Evolutionary conservation across 2,329 filamentous ascomycete genomes (phyloP).

Genomic region (Ophiocordyceps camponoti-leonardi): DNA sequence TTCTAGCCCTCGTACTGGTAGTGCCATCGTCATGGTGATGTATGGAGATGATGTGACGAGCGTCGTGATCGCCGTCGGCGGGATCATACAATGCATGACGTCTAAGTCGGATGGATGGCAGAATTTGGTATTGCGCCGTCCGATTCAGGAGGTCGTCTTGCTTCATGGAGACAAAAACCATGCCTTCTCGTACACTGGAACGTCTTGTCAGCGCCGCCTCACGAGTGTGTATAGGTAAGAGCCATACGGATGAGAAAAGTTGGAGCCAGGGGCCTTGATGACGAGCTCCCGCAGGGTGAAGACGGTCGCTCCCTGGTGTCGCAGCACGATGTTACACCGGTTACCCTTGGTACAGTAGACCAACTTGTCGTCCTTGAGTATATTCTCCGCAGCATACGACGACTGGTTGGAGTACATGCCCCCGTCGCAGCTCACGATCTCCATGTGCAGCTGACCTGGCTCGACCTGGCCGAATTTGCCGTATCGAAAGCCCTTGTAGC

Average conservation of each 20-base stretch:
- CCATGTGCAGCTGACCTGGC: constrained; percentile 65
- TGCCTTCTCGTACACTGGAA: constrained; percentile 66
- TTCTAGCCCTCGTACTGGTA: constrained; percentile 27
- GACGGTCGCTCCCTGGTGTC: constrained; percentile 61
- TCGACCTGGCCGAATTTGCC: constrained; percentile 79
- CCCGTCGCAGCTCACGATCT: constrained; percentile 79
- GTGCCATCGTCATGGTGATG: constrained; percentile 34
- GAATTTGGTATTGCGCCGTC: constrained; percentile 60
- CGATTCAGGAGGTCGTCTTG: constrained; percentile 56
- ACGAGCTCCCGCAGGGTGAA: constrained; percentile 76
- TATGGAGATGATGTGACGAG: constrained; percentile 28
- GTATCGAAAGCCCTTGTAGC: constrained; percentile 51
- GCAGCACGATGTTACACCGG: constrained; percentile 71
- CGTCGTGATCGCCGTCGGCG: constrained; percentile 4
- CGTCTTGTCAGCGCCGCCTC: not conserved
- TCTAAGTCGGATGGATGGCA: constrained; percentile 25
- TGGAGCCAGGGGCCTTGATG: constrained; percentile 63
- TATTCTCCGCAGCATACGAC: constrained; percentile 58
- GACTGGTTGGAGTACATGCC: constrained; percentile 49
- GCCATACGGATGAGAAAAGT: constrained; percentile 75
- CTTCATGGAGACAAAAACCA: constrained; percentile 82
- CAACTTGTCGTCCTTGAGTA: constrained; percentile 63
- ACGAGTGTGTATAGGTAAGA: not conserved
- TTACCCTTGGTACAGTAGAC: constrained; percentile 87
- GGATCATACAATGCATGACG: constrained; percentile 1